Evolutionary conservation across 164 flowering plant species (phyloP), one percentile per base, ranked within the genome.

Genomic region (Malania oleifera): DNA sequence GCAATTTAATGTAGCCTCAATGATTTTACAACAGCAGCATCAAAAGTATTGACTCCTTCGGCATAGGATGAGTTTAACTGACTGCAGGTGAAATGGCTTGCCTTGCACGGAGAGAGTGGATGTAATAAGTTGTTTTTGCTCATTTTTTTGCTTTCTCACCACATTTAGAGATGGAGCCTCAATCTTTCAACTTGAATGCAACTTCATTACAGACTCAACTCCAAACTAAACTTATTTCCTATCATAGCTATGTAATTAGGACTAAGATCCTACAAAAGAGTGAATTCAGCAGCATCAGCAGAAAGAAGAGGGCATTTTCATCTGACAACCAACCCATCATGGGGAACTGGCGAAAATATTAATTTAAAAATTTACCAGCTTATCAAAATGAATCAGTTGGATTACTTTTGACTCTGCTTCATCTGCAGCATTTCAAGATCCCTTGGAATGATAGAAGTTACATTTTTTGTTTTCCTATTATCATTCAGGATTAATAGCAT

Each of bases 401-500:
- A 38, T 15, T 5, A 38, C 41, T 11, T 2, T 11, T 2, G 41
- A 5, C 41, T 11, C 14, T 38, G 7, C 14, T 38, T 38, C 13
- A 15, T 11, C 1, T 38, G 41, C 41, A 7, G 13, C 41, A 6
- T 5, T 38, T 7, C 13, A 6, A 5, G 14, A 38, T 11, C 41
- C 41, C 14, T 12, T 2, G 41, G 14, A 38, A 1, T 5, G 1
- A 2, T 1, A 38, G 14, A 38, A 38, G 41, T 38, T 38, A 15
- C 8, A 7, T 1, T 1, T 38, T 11, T 38, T 6, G 5, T 31
- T 9, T 31, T 31, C 9, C n/a, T 15, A 15, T 15, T 18, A 2
- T 20, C 50, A 19, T 46, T 43, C 13, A 6, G 0, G 24, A 63
- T 79, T 67, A 85, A 73, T 70, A 79, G 66, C 95, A 89, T 51